Evolutionary conservation across 305 asterid species (phyloP).

Genomic region (Solanum aculeatissimum): DNA sequence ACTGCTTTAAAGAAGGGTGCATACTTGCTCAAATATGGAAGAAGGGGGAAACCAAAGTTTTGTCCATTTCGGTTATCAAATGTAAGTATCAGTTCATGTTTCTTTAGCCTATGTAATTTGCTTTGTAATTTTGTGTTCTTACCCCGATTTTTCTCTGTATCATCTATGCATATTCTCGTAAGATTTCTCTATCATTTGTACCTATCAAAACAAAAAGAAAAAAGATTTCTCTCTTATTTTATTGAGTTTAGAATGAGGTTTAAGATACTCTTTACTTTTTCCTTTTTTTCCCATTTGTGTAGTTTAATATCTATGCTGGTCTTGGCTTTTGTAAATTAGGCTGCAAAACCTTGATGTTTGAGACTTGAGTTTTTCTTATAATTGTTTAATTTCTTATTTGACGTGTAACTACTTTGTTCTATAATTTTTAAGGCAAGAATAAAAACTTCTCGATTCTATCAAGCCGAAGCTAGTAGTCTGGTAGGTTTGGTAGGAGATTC

Average conservation of each 20-base stretch:
- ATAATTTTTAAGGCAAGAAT: not conserved
- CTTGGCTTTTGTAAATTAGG: not conserved
- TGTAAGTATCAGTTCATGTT: slow-evolving; percentile 33
- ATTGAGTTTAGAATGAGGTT: not conserved
- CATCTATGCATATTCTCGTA: not conserved
- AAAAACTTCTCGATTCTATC: not conserved
- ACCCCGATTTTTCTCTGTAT: not conserved
- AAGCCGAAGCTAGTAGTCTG: not conserved
- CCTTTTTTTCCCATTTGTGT: not conserved
- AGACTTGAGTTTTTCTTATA: not conserved
- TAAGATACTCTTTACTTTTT: not conserved
- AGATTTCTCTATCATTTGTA: not conserved
- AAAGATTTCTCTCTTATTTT: not conserved
- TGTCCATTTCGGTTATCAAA: slow-evolving; percentile 94
- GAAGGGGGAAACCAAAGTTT: slow-evolving; percentile 98
- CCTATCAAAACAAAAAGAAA: not conserved
- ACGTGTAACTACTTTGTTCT: not conserved
- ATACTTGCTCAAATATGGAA: slow-evolving; percentile 83
- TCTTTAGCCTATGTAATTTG: not conserved
- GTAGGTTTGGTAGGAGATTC: not conserved
- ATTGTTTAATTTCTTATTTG: not conserved
- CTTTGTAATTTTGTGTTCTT: not conserved
- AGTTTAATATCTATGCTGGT: not conserved
- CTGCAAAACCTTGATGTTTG: not conserved
- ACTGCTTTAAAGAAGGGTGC: slow-evolving; percentile 95